Evolutionary conservation across 129 eudicot genomes (phyloP).

Genomic region (Lactuca sativa): DNA sequence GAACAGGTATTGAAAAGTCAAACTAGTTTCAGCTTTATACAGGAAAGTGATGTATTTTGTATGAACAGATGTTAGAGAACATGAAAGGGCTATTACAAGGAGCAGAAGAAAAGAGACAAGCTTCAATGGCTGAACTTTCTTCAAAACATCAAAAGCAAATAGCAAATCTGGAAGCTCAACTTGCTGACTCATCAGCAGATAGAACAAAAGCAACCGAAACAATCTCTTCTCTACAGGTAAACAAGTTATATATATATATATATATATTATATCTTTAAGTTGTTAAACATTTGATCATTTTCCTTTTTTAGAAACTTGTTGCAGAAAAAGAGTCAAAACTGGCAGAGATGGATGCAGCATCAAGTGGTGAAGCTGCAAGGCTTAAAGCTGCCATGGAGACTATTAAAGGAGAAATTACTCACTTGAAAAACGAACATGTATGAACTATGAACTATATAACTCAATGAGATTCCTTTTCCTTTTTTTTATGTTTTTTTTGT

Average conservation of each 20-base stretch:
- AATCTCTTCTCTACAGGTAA: conserved; percentile 89
- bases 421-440: conserved; percentile 81
- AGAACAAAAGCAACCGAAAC: conserved; percentile 85
- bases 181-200: conserved; percentile 76
- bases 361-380: conserved; percentile 96
- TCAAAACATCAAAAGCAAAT: conserved; percentile 86
- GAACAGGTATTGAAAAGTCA: conserved; percentile 68
- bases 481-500: not conserved
- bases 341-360: conserved; percentile 99
- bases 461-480: not conserved
- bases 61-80: conserved; percentile 73
- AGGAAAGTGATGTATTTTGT: not conserved
- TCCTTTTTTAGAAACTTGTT: conserved; percentile 59
- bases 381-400: conserved; percentile 88
- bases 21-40: conserved; percentile 1
- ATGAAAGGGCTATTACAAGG: conserved; percentile 66
- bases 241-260: not conserved
- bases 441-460: conserved; percentile 9
- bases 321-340: conserved; percentile 86
- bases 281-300: conserved; percentile 9
- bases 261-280: not conserved
- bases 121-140: conserved; percentile 77
- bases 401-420: conserved; percentile 82
- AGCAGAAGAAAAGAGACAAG: conserved; percentile 85
- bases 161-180: conserved; percentile 85